Evolutionary conservation across 306 rosid genomes (phyloP), one percentile per base, ranked within the genome.

Genomic region (Abrus pulchellus): DNA sequence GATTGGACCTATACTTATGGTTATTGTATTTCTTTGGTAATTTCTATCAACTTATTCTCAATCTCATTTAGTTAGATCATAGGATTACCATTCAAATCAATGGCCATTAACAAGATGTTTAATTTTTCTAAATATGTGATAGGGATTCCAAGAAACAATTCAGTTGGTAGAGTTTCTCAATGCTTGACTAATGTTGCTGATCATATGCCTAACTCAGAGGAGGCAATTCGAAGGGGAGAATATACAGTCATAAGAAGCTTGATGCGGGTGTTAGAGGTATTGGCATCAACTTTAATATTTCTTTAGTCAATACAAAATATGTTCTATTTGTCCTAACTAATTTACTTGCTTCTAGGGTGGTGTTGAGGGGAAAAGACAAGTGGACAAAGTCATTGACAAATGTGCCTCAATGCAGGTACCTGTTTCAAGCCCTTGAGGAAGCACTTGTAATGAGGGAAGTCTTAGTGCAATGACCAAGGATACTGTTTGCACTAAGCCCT

Each of bases 321-420:
- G n/a, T 67, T 49, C 27, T 48, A 63, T n/a, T 64, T 60, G 30
- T 85, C 28, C 72, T 59, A 55, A 78, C 67, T 76, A 40, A 10
- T 61, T 77, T 44, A 73, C 83, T 78, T 83, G 73, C 70, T 80
- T 81, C 52, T 82, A 93, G 98, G 98, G 98, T 60, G 97, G 98
- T 68, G 93, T 89, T 83, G 98, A 93, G 80, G 98, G 98, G 61
- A 93, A 93, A 88, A 89, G 93, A 85, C 97, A 93, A 89, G 98
- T 93, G 77, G 98, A 93, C 90, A 88, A 89, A 89, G 94, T 93
- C 78, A 93, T 93, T 74, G 98, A 93, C 88, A 93, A 83, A 82
- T 93, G 98, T 76, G 89, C 98, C 68, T 87, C 97, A 53, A 93
- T 93, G 98, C 98, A 93, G 98, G 98, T 93, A 57, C 67, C 79